phyloP scores from a whole-genome alignment of 352 stramenopile genomes.

The Pythium phragmiticola region DNA sequence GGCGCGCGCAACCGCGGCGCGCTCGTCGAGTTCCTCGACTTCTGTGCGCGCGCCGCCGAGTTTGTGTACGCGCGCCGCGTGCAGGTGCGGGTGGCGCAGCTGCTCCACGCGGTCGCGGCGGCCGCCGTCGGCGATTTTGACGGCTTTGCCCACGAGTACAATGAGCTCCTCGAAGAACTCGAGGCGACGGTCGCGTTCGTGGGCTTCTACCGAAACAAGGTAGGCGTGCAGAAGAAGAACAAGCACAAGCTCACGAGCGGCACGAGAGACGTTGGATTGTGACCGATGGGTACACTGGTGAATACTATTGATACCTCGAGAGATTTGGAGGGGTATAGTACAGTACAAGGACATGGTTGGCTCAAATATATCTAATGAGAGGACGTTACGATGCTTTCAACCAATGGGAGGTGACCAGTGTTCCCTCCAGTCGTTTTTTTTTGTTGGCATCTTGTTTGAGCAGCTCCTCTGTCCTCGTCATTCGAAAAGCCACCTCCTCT shows the following conservation, averaged over 20 bases:
- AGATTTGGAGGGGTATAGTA: constrained; percentile 5
- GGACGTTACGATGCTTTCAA: constrained; percentile 1
- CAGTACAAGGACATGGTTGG: constrained; percentile 6
- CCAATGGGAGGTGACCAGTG: constrained; percentile 11
- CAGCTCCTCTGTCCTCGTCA: constrained; percentile 9
- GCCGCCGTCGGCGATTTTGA: constrained; percentile 51
- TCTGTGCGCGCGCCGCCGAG: constrained; percentile 58
- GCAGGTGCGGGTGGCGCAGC: constrained; percentile 58
- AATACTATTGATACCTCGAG: constrained; percentile 3
- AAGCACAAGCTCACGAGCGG: constrained; percentile 16
- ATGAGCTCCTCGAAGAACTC: constrained; percentile 34
- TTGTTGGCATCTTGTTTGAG: background rate
- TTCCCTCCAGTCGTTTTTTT: constrained; percentile 30
- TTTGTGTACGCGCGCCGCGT: constrained; percentile 69
- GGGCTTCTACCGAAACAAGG: constrained; percentile 34
- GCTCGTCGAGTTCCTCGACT: constrained; percentile 67
- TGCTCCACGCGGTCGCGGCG: constrained; percentile 56
- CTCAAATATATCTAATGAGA: constrained; percentile 12
- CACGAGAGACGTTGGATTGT: background rate
- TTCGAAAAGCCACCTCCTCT: background rate
- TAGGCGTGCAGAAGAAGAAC: constrained; percentile 18
- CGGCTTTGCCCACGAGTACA: constrained; percentile 21
- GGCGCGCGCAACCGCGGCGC: constrained; percentile 38
- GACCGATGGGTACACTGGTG: constrained; percentile 19
- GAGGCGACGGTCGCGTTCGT: constrained; percentile 38